phyloP scores from a whole-genome alignment of 768 basidiomycete genomes.

The Agrocybe praecox region DNA sequence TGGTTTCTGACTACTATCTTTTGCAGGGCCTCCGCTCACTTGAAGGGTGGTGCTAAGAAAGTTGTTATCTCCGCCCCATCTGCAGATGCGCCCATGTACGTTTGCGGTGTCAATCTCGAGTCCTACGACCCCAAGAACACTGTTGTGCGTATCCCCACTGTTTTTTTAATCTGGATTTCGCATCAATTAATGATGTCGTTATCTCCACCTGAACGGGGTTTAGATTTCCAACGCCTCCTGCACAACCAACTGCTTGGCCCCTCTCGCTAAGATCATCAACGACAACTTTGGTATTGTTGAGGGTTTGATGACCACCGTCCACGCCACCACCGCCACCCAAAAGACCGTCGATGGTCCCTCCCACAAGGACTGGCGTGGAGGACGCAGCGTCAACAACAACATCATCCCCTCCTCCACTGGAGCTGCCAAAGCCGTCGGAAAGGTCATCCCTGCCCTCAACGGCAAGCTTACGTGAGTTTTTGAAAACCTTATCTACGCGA shows the following conservation, averaged over 20 bases:
- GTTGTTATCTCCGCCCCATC: constrained; percentile 99
- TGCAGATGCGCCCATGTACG: constrained; percentile 95
- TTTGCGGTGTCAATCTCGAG: constrained; percentile 94
- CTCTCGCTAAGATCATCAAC: constrained; percentile 96
- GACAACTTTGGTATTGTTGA: constrained; percentile 97
- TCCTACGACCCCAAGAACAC: constrained; percentile 85
- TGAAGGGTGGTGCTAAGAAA: constrained; percentile 99
- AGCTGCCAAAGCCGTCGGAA: constrained; percentile 98
- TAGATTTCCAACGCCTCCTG: constrained; percentile 98
- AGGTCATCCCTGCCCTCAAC: constrained; percentile 95
- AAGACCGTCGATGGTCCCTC: constrained; percentile 96
- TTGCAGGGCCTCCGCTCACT: constrained; percentile 79
- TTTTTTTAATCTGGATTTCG: background rate
- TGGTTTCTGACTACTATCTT: constrained; percentile 9
- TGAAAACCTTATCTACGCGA: constrained; percentile 1
- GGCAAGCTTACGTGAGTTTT: constrained; percentile 93
- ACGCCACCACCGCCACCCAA: constrained; percentile 94
- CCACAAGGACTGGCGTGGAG: constrained; percentile 96
- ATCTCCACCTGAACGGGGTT: constrained; percentile 6
- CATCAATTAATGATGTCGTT: constrained; percentile 1
- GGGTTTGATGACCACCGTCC: constrained; percentile 98
- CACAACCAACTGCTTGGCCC: constrained; percentile 99
- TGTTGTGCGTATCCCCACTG: constrained; percentile 57
- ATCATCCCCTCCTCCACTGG: constrained; percentile 99
- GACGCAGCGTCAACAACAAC: constrained; percentile 95